Evolutionary conservation across 441 rosid species (phyloP).

Genomic region (Gossypium schwendimanii): DNA sequence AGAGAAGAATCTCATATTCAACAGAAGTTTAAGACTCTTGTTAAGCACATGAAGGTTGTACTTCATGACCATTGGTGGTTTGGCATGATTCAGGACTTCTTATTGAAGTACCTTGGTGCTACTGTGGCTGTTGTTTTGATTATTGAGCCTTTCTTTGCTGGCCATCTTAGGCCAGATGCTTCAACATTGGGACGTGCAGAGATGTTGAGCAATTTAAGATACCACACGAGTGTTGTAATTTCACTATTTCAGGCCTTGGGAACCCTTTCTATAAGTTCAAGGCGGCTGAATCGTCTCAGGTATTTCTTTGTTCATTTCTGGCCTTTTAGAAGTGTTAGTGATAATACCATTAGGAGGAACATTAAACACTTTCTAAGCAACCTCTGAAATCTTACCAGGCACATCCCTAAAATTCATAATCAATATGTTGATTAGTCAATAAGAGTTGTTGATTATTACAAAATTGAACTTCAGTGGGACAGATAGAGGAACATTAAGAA

Average conservation of each 20-base stretch:
- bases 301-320: conserved; percentile 24
- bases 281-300: conserved; percentile 96
- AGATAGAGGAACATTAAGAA: neutral
- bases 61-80: conserved; percentile 99
- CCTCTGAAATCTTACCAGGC: neutral
- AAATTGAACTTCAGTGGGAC: neutral
- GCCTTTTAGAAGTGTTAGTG: neutral
- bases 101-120: conserved; percentile 96
- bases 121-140: conserved; percentile 91
- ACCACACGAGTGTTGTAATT: conserved; percentile 93
- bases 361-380: neutral
- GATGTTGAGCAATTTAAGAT: conserved; percentile 99
- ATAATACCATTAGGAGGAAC: neutral
- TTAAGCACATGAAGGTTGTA: conserved; percentile 67
- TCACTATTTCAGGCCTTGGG: conserved; percentile 96
- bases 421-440: neutral
- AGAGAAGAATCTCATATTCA: conserved; percentile 94
- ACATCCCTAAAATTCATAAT: neutral
- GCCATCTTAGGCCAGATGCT: conserved; percentile 80
- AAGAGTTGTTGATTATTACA: neutral
- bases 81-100: conserved; percentile 99
- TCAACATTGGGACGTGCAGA: conserved; percentile 94
- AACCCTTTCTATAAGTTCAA: conserved; percentile 91
- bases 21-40: conserved; percentile 72
- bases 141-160: conserved; percentile 95